Percentiles rank a stretch among this genome's conserved stretches.
phyloP scores from a whole-genome alignment of 2,329 filamentous ascomycete genomes.

The Pleurostoma richardsiae region DNA sequence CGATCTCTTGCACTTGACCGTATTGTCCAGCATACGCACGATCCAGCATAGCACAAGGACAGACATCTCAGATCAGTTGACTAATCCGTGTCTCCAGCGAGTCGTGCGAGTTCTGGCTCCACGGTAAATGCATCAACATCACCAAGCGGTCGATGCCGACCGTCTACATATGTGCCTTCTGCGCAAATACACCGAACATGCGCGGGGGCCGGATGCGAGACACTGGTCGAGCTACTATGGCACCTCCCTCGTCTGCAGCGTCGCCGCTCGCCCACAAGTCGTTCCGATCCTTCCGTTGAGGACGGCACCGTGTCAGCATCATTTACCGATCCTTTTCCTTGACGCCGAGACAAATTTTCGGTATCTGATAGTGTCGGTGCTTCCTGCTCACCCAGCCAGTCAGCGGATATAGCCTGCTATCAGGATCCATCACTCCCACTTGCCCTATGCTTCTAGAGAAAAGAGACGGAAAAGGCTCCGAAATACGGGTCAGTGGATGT shows the following conservation, averaged over 20 bases:
- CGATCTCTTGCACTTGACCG: conserved; percentile 1
- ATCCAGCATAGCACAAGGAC: too few relatives aligned
- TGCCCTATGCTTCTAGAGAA: too few relatives aligned
- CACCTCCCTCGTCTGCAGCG: conserved; percentile 8
- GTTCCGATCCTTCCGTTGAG: conserved; percentile 37
- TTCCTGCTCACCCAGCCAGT: too few relatives aligned
- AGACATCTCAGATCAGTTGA: background rate
- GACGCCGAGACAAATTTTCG: too few relatives aligned
- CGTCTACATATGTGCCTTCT: conserved; percentile 61
- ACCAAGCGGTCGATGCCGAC: conserved; percentile 46
- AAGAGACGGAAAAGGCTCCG: too few relatives aligned
- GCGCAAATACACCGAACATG: conserved; percentile 53
- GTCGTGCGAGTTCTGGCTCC: conserved; percentile 61
- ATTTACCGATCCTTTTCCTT: too few relatives aligned
- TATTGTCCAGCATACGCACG: background rate
- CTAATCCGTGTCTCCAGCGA: conserved; percentile 34
- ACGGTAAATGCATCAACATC: conserved; percentile 59
- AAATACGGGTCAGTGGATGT: too few relatives aligned
- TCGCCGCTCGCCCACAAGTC: conserved; percentile 41
- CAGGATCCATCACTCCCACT: too few relatives aligned
- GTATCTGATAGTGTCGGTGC: too few relatives aligned
- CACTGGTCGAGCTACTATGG: conserved; percentile 21
- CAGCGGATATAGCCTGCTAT: too few relatives aligned
- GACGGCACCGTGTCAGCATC: background rate
- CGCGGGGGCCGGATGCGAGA: conserved; percentile 43